Evolutionary conservation across 2,329 filamentous ascomycete genomes (phyloP).

Genomic region (Fusarium decemcellulare): DNA sequence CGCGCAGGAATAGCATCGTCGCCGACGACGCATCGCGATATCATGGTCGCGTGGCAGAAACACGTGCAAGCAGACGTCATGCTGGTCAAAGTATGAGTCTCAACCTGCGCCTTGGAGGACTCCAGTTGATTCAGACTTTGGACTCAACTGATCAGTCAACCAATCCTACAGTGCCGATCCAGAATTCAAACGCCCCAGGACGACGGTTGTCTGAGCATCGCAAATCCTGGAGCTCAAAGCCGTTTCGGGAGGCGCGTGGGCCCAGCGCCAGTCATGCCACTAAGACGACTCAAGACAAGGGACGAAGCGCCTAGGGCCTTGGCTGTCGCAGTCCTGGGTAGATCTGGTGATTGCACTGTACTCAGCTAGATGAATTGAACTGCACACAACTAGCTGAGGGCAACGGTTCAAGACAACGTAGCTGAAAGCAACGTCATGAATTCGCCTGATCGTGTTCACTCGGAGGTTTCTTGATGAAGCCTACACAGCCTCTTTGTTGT

Average conservation of each 20-base stretch:
- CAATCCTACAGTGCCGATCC: not conserved
- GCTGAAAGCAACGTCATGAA: conserved; percentile 12
- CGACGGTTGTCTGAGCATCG: conserved; percentile 4
- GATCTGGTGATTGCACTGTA: conserved; percentile 36
- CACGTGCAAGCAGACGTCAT: not conserved
- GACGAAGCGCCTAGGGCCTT: conserved; percentile 31
- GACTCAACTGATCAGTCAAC: not conserved
- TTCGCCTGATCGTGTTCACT: not conserved
- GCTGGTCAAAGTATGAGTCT: too few species aligned
- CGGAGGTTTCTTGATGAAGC: too few species aligned
- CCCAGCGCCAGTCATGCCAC: conserved; percentile 37
- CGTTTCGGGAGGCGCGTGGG: conserved; percentile 17
- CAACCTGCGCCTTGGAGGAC: too few species aligned
- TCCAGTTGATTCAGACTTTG: too few species aligned
- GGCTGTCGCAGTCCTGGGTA: conserved; percentile 25
- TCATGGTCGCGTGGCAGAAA: too few species aligned
- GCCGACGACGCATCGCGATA: too few species aligned
- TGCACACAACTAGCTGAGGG: conserved; percentile 14
- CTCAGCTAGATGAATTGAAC: not conserved
- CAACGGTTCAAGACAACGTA: conserved; percentile 13
- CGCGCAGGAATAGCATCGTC: too few species aligned
- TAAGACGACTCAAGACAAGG: conserved; percentile 19
- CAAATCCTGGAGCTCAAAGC: conserved; percentile 15
- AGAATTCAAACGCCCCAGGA: not conserved
- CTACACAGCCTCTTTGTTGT: conserved; percentile 27